Percentiles rank a stretch among this genome's conserved stretches.
These are phyloP conservation scores for Acacia melanoxylon DNA, from an alignment of 306 rosid genomes.

Conservation along the genomic window DNA sequence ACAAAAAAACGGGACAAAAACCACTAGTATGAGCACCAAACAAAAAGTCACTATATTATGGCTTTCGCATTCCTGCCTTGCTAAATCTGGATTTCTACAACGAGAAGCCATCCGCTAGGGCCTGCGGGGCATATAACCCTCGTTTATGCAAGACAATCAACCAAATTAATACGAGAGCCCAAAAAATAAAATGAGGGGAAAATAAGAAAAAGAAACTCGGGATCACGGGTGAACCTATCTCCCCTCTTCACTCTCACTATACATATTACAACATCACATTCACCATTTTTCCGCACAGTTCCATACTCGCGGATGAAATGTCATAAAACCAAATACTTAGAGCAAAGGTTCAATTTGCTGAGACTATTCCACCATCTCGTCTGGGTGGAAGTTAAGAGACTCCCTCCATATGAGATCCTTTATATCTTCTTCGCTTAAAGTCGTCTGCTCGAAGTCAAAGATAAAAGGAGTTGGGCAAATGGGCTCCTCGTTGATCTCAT, in stretches of 20 bases:
- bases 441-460: conserved; percentile 82
- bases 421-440: conserved; percentile 83
- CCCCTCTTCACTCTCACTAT: conserved; percentile 33
- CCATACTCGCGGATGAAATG: conserved; percentile 23
- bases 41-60: conserved; percentile 9
- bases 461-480: conserved; percentile 71
- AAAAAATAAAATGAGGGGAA: background rate
- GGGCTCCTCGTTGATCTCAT: conserved; percentile 98
- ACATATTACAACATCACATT: conserved; percentile 25
- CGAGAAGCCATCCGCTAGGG: conserved; percentile 23
- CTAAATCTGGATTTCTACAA: conserved; percentile 42
- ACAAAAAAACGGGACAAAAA: conserved; percentile 2
- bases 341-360: background rate
- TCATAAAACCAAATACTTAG: background rate
- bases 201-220: background rate
- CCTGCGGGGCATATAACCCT: conserved; percentile 39
- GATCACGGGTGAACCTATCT: conserved; percentile 39
- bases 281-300: conserved; percentile 29
- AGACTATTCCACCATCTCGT: conserved; percentile 33
- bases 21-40: conserved; percentile 5
- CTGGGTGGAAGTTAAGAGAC: conserved; percentile 55
- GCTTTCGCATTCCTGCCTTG: background rate
- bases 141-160: conserved; percentile 35
- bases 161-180: conserved; percentile 12
- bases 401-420: conserved; percentile 93